phyloP scores from a whole-genome alignment of 1,284 basidiomycete species.

The Waitea zeae region DNA sequence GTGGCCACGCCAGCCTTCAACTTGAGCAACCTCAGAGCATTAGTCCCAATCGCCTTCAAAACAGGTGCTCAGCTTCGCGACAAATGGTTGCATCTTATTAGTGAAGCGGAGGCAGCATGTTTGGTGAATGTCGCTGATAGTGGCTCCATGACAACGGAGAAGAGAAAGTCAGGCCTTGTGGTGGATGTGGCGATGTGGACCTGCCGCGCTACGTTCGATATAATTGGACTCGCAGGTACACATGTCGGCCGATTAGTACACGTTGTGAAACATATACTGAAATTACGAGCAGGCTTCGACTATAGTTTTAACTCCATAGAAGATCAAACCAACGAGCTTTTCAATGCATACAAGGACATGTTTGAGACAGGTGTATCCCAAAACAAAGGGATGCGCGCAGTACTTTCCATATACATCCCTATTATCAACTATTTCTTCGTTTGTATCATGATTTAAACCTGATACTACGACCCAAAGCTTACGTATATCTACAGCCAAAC shows the following conservation, averaged over 20 bases:
- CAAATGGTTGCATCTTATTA: constrained; percentile 34
- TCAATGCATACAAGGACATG: constrained; percentile 66
- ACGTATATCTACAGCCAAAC: constrained; percentile 30
- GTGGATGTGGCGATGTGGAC: constrained; percentile 62
- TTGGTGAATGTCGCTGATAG: too few species aligned
- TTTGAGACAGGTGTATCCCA: constrained; percentile 54
- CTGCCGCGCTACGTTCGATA: constrained; percentile 62
- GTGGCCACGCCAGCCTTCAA: constrained; percentile 67
- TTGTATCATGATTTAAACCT: constrained; percentile 13
- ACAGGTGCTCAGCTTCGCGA: constrained; percentile 48
- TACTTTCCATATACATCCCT: constrained; percentile 46
- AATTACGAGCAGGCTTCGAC: constrained; percentile 58
- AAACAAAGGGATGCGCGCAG: constrained; percentile 22
- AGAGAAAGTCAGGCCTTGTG: constrained; percentile 12
- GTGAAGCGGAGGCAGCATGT: constrained; percentile 6
- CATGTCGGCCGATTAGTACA: constrained; percentile 3
- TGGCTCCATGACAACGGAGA: too few species aligned
- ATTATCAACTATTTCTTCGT: constrained; percentile 39
- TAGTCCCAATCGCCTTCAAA: constrained; percentile 51
- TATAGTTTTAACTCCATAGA: constrained; percentile 67
- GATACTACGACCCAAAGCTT: background rate
- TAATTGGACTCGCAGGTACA: constrained; percentile 60
- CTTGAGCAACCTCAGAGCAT: constrained; percentile 47
- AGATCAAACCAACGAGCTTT: constrained; percentile 57
- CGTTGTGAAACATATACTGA: background rate